Base-by-base conservation (phyloP, 257 asterid genomes). In the Rauvolfia tetraphylla region DNA sequence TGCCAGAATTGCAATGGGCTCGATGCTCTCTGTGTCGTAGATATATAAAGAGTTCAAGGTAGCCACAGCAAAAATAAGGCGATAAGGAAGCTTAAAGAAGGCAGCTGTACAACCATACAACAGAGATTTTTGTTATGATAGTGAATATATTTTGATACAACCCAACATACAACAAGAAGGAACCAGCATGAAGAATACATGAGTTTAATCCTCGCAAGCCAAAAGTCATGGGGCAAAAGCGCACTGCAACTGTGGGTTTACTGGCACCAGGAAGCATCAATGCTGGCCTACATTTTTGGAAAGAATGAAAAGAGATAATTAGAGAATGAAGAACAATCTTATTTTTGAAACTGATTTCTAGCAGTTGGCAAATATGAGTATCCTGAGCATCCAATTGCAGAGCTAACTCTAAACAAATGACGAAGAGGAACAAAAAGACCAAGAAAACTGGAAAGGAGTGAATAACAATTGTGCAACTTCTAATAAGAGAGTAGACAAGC, bases 211-310 rank as follows among this genome's bases (percentile, higher is more conserved):
- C 96, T 75, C 86, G 86, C 87, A 89, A 80, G 75, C 79, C 78
- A 83, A 87, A 93, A 77, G 82, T 82, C 70, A 82, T 8, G 56
- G 98, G 97, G 88, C 99, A 95, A 87, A 95, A 93, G 68, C 99
- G 96, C 81, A 91, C 90, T n/a, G 97, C 98, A 54, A 95, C 93
- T 76, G 91, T 89, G 53, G 99, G 97, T 85, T 87, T 95, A 90
- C 92, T 95, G 33, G 99, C 96, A 79, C 98, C 96, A 41, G 99
- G 98, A 70, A 95, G 97, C 93, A 95, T 89, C 79, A 95, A 89
- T 44, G 99, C 96, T 66, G 99, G 99, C 85, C 99, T 95, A 88
- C 56, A 75, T 15, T 76, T 36, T 72, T 68, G 58, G 76, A 80
- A 81, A 80, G 66, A 70, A 73, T 71, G 44, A 72, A 79, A 13